Percentiles rank a stretch among this genome's conserved stretches.
These are phyloP conservation scores for Tetracladium setigerum DNA, from an alignment of 495 filamentous ascomycete species.

Conservation along the genomic window DNA sequence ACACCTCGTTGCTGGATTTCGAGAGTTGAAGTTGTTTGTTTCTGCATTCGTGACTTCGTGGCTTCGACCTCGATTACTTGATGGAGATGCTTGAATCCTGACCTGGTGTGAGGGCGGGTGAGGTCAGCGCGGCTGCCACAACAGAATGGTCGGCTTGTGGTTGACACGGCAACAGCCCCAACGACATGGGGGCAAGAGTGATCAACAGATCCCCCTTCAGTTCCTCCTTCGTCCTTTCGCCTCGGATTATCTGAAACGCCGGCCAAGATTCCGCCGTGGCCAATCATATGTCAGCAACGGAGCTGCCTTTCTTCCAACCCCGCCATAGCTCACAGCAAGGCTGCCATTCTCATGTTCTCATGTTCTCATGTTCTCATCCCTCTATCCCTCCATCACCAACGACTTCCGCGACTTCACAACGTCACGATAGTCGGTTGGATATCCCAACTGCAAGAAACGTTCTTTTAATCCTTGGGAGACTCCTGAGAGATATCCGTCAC, in stretches of 20 bases:
- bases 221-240: too few species aligned
- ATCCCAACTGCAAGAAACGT: neutral
- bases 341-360: slow-evolving; percentile 9
- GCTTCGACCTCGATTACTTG: too few species aligned
- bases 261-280: too few species aligned
- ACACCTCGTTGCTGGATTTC: too few species aligned
- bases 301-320: neutral
- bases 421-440: too few species aligned
- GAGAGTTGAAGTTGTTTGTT: neutral
- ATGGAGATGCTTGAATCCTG: too few species aligned
- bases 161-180: slow-evolving; percentile 8
- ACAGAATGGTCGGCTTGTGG: neutral
- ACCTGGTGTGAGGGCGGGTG: too few species aligned
- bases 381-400: neutral
- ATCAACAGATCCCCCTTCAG: neutral
- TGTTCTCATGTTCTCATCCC: too few species aligned
- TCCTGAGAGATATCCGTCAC: neutral
- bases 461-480: neutral
- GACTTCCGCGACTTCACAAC: neutral
- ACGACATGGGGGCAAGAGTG: neutral
- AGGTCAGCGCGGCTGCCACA: too few species aligned
- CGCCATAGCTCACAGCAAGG: slow-evolving; percentile 4
- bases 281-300: too few species aligned
- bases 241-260: too few species aligned
- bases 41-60: neutral